phyloP scores from a whole-genome alignment of 169 alveolate species.

The Eimeria tenella region DNA sequence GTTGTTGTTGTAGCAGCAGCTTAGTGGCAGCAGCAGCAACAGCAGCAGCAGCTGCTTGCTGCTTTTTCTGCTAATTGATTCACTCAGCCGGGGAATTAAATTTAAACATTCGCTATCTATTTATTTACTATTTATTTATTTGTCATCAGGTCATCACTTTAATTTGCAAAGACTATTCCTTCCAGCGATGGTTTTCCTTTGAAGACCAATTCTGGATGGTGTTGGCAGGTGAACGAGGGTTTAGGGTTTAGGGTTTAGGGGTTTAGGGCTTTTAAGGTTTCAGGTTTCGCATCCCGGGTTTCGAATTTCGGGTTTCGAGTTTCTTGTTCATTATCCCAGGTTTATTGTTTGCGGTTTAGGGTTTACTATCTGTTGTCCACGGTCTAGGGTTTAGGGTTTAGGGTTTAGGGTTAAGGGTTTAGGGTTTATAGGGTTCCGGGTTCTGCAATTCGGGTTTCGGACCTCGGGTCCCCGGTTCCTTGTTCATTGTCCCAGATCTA shows the following conservation, averaged over 20 bases:
- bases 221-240: slow-evolving; percentile 41
- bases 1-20: too few relatives aligned
- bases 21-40: background rate
- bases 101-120: too few relatives aligned
- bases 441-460: background rate
- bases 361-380: background rate
- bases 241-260: slow-evolving; percentile 24
- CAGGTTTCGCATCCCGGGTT: slow-evolving; percentile 75
- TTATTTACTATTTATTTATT: too few relatives aligned
- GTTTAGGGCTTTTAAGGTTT: slow-evolving; percentile 86
- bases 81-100: too few relatives aligned
- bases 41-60: background rate
- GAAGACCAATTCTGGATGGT: slow-evolving; percentile 52
- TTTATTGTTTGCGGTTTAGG: background rate
- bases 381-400: background rate
- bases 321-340: background rate
- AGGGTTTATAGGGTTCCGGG: slow-evolving; percentile 78
- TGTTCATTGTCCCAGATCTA: background rate
- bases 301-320: background rate
- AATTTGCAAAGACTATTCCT: slow-evolving; percentile 57
- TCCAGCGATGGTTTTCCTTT: slow-evolving; percentile 70
- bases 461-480: background rate
- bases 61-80: too few relatives aligned
- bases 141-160: slow-evolving; percentile 23
- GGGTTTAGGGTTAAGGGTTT: background rate